Percentiles rank a stretch among this genome's conserved stretches.
Conservation (phyloP, 2,329 filamentous ascomycete species). For the Phyllosticta ampelicida region DNA sequence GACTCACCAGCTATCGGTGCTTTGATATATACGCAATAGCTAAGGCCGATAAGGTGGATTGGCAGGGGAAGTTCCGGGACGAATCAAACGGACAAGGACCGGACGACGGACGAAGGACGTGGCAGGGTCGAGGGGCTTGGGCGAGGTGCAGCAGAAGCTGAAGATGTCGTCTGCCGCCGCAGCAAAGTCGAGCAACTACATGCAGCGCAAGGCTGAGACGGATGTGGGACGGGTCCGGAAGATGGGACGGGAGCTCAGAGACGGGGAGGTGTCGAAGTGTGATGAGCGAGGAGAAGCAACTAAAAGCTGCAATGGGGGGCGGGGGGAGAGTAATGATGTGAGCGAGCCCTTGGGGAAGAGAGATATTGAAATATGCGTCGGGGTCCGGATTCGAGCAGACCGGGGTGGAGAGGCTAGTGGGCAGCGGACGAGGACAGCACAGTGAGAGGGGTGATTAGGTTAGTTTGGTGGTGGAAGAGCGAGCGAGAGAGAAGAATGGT, state of each 20-base stretch:
- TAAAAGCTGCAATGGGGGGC: background rate
- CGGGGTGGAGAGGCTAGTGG: background rate
- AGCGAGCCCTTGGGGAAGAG: background rate
- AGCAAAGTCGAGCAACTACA: background rate
- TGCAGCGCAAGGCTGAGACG: background rate
- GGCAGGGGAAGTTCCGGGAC: background rate
- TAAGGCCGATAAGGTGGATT: background rate
- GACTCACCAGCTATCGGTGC: background rate
- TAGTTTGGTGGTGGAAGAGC: background rate
- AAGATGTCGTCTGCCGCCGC: background rate
- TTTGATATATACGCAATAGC: background rate
- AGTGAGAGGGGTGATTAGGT: background rate
- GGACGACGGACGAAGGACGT: background rate
- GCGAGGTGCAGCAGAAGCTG: background rate
- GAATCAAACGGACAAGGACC: background rate
- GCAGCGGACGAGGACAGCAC: background rate
- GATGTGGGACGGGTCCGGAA: background rate
- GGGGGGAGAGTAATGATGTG: background rate
- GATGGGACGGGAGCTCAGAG: slow-evolving; percentile 42
- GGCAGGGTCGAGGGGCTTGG: background rate
- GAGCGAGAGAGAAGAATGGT: background rate
- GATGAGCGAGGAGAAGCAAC: background rate
- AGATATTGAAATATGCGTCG: background rate
- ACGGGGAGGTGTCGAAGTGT: background rate
- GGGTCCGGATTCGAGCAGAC: background rate